Conservation (phyloP, 1,139 yeast species). For the Yamadazyma conglobata region DNA sequence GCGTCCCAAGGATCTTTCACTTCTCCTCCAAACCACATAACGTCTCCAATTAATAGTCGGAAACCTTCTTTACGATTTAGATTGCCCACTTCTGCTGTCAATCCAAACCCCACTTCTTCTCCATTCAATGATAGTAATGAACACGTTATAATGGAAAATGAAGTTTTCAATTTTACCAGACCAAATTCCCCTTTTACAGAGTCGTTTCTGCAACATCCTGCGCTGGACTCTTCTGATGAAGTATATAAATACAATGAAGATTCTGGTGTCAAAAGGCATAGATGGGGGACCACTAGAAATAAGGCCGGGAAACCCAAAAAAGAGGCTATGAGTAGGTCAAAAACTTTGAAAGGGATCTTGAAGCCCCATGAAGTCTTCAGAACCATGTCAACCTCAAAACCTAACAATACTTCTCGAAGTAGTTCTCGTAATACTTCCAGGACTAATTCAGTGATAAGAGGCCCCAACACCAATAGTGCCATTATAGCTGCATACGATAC, state of each 20-base stretch:
- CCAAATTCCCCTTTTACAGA: slow-evolving; percentile 19
- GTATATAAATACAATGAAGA: slow-evolving; percentile 12
- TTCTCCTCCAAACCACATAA: no score
- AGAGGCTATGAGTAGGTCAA: slow-evolving; percentile 43
- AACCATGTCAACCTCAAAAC: slow-evolving; percentile 8
- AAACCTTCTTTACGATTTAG: slow-evolving; percentile 26
- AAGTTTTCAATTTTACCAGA: slow-evolving; percentile 16
- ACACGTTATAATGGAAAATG: slow-evolving; percentile 20
- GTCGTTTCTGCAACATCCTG: slow-evolving; percentile 8
- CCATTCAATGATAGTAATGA: slow-evolving; percentile 25
- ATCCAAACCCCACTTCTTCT: slow-evolving; percentile 10
- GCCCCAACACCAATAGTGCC: slow-evolving; percentile 17
- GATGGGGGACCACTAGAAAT: slow-evolving; percentile 91
- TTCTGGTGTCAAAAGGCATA: slow-evolving; percentile 58
- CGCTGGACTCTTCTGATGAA: slow-evolving; percentile 11
- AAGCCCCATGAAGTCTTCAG: slow-evolving; percentile 14
- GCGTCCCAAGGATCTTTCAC: no score
- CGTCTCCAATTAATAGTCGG: slow-evolving; percentile 11
- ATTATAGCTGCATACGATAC: slow-evolving; percentile 23
- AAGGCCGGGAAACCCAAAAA: slow-evolving; percentile 64
- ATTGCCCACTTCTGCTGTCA: slow-evolving; percentile 19
- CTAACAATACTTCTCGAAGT: slow-evolving; percentile 7
- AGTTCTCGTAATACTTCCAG: slow-evolving; percentile 11
- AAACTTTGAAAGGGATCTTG: slow-evolving; percentile 39
- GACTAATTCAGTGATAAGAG: slow-evolving; percentile 13